These are phyloP conservation scores for Backusella circina DNA, from an alignment of 192 early-diverging fungal genomes.

Conservation along the genomic window DNA sequence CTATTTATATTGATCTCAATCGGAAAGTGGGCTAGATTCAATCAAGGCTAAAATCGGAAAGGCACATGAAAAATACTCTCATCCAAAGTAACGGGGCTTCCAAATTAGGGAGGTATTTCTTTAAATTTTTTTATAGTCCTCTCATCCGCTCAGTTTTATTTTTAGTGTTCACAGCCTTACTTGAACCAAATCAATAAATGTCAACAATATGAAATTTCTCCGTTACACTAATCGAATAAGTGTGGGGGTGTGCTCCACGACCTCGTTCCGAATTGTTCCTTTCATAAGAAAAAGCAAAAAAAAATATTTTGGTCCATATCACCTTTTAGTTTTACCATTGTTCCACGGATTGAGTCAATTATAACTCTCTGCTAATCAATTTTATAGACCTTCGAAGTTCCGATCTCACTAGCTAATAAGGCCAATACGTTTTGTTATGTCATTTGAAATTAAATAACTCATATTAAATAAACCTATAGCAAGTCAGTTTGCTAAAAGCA, in stretches of 20 bases:
- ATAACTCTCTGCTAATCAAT: neutral
- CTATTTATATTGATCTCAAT: constrained; percentile 6
- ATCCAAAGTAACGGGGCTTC: neutral
- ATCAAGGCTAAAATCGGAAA: constrained; percentile 2
- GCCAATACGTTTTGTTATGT: neutral
- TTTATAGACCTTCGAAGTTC: neutral
- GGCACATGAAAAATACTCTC: neutral
- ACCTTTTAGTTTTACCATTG: neutral
- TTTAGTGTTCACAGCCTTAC: neutral
- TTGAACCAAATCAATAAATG: neutral
- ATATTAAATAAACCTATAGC: neutral
- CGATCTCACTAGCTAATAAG: neutral
- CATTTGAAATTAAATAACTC: neutral
- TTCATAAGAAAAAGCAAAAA: neutral
- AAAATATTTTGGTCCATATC: neutral
- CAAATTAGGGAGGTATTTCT: neutral
- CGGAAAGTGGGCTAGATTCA: neutral
- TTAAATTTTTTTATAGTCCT: neutral
- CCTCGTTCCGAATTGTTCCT: constrained; percentile 3
- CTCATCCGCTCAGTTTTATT: neutral
- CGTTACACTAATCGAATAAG: neutral
- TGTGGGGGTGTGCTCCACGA: neutral
- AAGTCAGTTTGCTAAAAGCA: neutral
- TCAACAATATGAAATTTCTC: neutral
- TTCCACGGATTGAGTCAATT: constrained; percentile 1